Conservation (phyloP, 371 early-diverging fungal genomes). For the Actinomortierella ambigua region DNA sequence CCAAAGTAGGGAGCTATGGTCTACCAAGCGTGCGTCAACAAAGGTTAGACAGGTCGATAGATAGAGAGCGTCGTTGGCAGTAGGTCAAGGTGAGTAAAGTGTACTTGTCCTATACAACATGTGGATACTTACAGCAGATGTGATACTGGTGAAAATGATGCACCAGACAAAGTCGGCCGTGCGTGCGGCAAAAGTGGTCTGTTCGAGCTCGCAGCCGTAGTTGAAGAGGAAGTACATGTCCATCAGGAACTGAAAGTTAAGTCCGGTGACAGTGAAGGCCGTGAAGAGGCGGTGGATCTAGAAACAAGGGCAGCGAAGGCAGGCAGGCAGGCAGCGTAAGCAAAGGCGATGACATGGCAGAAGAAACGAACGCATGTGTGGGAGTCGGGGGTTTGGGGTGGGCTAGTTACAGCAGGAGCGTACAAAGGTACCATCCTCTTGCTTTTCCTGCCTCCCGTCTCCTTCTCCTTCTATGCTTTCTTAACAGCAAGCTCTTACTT, state of each 20-base stretch:
- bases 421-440: too few species aligned
- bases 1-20: conserved; percentile 26
- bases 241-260: conserved; percentile 67
- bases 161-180: conserved; percentile 86
- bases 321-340: neutral
- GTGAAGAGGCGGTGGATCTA: conserved; percentile 84
- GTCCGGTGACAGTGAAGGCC: conserved; percentile 60
- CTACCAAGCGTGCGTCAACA: conserved; percentile 11
- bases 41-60: neutral
- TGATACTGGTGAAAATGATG: conserved; percentile 48
- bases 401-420: too few species aligned
- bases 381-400: too few species aligned
- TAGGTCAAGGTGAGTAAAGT: neutral
- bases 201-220: conserved; percentile 76
- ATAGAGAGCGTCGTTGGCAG: too few species aligned
- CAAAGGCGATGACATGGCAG: too few species aligned
- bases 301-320: conserved; percentile 12
- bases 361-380: too few species aligned
- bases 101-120: neutral
- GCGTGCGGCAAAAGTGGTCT: conserved; percentile 66
- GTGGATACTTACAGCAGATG: conserved; percentile 24
- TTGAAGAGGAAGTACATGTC: conserved; percentile 75
- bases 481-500: conserved; percentile 31
- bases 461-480: too few species aligned
- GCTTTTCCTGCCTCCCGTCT: too few species aligned